Conservation (phyloP, 495 filamentous ascomycete species). For the Xylaria intraflava region DNA sequence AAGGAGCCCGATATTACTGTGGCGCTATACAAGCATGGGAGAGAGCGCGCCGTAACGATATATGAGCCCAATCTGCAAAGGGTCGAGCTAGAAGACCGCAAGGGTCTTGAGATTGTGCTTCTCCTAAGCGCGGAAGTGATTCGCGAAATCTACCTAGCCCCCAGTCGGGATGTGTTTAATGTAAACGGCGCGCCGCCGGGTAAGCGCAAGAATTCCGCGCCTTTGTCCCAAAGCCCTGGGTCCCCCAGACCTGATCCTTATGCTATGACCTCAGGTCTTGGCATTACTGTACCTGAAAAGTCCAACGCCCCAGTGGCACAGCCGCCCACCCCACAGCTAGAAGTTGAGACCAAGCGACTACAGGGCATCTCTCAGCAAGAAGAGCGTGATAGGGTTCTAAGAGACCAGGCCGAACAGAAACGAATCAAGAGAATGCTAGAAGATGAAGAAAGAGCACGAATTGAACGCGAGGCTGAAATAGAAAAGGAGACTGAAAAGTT, state of each 20-base stretch:
- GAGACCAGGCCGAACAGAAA: slow-evolving; percentile 56
- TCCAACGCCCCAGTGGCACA: slow-evolving; percentile 15
- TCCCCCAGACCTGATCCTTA: slow-evolving; percentile 12
- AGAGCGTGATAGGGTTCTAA: slow-evolving; percentile 47
- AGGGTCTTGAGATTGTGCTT: slow-evolving; percentile 84
- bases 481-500: slow-evolving; percentile 82
- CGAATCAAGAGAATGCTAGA: slow-evolving; percentile 71
- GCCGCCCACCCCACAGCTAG: slow-evolving; percentile 35
- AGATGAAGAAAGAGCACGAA: slow-evolving; percentile 63
- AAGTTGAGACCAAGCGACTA: slow-evolving; percentile 57
- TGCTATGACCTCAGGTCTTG: slow-evolving; percentile 21
- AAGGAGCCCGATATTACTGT: slow-evolving; percentile 93
- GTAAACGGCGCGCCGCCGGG: slow-evolving; percentile 43
- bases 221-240: slow-evolving; percentile 18
- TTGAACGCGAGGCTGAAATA: slow-evolving; percentile 62
- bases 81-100: slow-evolving; percentile 89
- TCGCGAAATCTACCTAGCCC: slow-evolving; percentile 72
- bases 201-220: slow-evolving; percentile 40
- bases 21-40: slow-evolving; percentile 60
- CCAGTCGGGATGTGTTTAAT: slow-evolving; percentile 70
- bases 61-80: slow-evolving; percentile 88
- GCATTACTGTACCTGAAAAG: slow-evolving; percentile 10
- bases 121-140: slow-evolving; percentile 80
- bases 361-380: slow-evolving; percentile 51
- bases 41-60: slow-evolving; percentile 56